Evolutionary conservation across 805 yeast genomes (phyloP).

Genomic region (Lipomyces chichibuensis): DNA sequence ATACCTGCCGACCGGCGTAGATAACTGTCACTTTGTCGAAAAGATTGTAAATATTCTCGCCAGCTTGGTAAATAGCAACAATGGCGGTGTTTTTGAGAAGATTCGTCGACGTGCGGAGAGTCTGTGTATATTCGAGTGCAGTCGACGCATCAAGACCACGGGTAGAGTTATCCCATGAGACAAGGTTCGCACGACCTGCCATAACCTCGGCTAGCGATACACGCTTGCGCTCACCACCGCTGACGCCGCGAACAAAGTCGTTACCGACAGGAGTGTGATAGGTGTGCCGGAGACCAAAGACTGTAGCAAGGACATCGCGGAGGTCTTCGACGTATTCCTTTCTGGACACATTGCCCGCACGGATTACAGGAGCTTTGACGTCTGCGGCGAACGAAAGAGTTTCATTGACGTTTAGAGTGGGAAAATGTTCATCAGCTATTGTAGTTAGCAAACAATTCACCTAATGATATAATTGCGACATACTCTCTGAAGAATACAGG

Average conservation of each 20-base stretch:
- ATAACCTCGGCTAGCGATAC: slow-evolving; percentile 81
- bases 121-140: slow-evolving; percentile 72
- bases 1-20: slow-evolving; percentile 64
- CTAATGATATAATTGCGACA: background rate
- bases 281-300: slow-evolving; percentile 49
- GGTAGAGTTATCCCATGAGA: slow-evolving; percentile 81
- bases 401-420: slow-evolving; percentile 73
- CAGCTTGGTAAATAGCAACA: slow-evolving; percentile 72
- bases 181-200: slow-evolving; percentile 63
- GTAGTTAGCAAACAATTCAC: slow-evolving; percentile 41
- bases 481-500: slow-evolving; percentile 41
- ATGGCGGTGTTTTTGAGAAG: slow-evolving; percentile 59
- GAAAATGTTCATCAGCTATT: slow-evolving; percentile 65
- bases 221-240: slow-evolving; percentile 76
- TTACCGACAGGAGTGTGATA: slow-evolving; percentile 51
- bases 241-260: slow-evolving; percentile 59
- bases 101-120: slow-evolving; percentile 64
- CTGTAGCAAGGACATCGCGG: slow-evolving; percentile 70
- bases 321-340: slow-evolving; percentile 65
- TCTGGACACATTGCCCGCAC: slow-evolving; percentile 54
- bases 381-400: slow-evolving; percentile 72
- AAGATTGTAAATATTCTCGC: slow-evolving; percentile 64
- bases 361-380: slow-evolving; percentile 63
- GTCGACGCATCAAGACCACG: slow-evolving; percentile 86
- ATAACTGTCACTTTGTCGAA: slow-evolving; percentile 66